A percentile compares a stretch with the other conserved stretches of the same genome.
These are phyloP conservation scores for Solanum virginianum DNA, from an alignment of 257 asterid genomes.

Conservation along the genomic window DNA sequence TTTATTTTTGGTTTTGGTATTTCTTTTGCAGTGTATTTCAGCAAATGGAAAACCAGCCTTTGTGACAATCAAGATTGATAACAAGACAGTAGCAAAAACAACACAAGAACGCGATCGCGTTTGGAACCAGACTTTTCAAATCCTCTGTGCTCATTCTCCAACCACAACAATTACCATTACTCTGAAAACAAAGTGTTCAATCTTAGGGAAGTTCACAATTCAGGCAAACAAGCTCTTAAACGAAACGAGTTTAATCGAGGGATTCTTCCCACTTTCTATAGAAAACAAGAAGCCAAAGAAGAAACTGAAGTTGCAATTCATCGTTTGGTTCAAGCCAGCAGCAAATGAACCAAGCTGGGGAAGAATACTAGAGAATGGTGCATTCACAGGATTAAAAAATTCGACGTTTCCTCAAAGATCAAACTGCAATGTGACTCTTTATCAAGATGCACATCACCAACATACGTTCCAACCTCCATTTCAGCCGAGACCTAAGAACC, in stretches of 20 bases:
- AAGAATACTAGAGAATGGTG: slow-evolving; percentile 31
- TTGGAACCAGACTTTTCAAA: slow-evolving; percentile 79
- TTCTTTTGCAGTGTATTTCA: slow-evolving; percentile 44
- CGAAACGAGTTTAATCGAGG: slow-evolving; percentile 46
- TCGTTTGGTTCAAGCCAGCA: slow-evolving; percentile 77
- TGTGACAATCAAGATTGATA: slow-evolving; percentile 60
- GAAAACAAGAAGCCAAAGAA: slow-evolving; percentile 38
- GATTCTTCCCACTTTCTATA: slow-evolving; percentile 47
- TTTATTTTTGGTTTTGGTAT: no score
- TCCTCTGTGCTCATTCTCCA: slow-evolving; percentile 71
- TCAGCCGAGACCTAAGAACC: slow-evolving; percentile 21
- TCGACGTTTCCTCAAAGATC: slow-evolving; percentile 58
- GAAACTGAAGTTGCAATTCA: slow-evolving; percentile 43
- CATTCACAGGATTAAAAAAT: slow-evolving; percentile 51
- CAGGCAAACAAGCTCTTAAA: slow-evolving; percentile 35
- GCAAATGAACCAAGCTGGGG: slow-evolving; percentile 49
- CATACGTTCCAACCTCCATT: slow-evolving; percentile 44
- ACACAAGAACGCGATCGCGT: slow-evolving; percentile 35
- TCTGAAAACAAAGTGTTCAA: slow-evolving; percentile 37
- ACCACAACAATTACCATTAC: slow-evolving; percentile 50
- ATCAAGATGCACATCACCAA: slow-evolving; percentile 79
- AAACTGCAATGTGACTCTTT: slow-evolving; percentile 46
- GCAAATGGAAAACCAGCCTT: slow-evolving; percentile 37
- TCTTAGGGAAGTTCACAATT: slow-evolving; percentile 44
- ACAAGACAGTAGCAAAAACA: slow-evolving; percentile 59